Conservation (phyloP, 2,329 filamentous ascomycete genomes). For the Colletotrichum graminicola region DNA sequence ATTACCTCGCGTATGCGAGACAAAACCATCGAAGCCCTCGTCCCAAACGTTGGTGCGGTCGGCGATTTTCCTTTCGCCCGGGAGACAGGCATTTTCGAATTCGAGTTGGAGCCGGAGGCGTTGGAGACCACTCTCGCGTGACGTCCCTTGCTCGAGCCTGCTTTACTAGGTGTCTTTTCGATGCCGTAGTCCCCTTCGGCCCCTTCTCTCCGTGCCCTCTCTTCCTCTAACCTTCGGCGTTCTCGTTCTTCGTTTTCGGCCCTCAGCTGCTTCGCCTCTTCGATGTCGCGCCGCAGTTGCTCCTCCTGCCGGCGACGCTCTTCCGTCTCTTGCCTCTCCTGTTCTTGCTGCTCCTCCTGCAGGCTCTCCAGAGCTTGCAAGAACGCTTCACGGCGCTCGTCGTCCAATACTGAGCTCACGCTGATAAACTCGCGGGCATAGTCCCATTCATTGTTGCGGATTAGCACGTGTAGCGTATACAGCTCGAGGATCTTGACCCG, state of each 20-base stretch:
- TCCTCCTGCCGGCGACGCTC: conserved; percentile 69
- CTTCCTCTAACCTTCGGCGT: conserved; percentile 65
- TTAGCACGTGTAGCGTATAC: conserved; percentile 94
- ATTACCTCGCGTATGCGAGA: conserved; percentile 64
- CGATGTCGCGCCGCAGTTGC: conserved; percentile 66
- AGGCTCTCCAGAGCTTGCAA: conserved; percentile 86
- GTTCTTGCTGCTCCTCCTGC: conserved; percentile 83
- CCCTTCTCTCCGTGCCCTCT: conserved; percentile 61
- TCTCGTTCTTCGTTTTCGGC: conserved; percentile 71
- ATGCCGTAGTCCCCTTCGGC: conserved; percentile 79
- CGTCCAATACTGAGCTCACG: conserved; percentile 88
- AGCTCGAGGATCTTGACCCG: conserved; percentile 94
- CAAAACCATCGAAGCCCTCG: conserved; percentile 66
- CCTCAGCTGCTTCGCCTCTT: conserved; percentile 67
- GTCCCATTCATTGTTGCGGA: conserved; percentile 94
- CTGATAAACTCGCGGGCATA: conserved; percentile 93
- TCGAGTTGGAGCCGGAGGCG: conserved; percentile 47
- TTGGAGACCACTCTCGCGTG: conserved; percentile 50
- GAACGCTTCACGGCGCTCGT: conserved; percentile 91
- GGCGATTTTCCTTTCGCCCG: conserved; percentile 50
- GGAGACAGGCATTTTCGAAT: conserved; percentile 46
- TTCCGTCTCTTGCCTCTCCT: conserved; percentile 74
- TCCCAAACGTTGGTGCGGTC: conserved; percentile 55
- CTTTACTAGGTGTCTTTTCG: conserved; percentile 63
- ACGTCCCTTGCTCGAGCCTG: conserved; percentile 52